Percentiles rank a stretch among this genome's conserved stretches.
These are phyloP conservation scores for Solanum sitiens DNA, from an alignment of 257 asterid species.

Conservation along the genomic window DNA sequence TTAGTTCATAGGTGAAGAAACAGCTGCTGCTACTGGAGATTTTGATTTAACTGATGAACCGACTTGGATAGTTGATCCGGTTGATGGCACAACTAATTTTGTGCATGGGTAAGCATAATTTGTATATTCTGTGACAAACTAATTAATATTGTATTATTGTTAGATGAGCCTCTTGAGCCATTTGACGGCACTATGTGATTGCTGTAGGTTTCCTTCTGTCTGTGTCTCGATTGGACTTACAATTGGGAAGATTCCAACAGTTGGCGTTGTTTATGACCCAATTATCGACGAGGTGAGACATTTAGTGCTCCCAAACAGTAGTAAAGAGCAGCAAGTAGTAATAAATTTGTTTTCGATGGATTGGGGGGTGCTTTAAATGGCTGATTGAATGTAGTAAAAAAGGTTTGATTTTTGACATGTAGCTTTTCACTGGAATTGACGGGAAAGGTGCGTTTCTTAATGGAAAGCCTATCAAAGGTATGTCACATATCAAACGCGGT, in stretches of 20 bases:
- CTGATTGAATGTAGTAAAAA: background rate
- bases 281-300: slow-evolving; percentile 66
- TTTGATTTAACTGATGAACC: slow-evolving; percentile 79
- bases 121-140: background rate
- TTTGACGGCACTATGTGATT: slow-evolving; percentile 1
- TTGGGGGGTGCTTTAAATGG: background rate
- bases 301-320: background rate
- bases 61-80: slow-evolving; percentile 96
- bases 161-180: background rate
- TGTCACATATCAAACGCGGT: background rate
- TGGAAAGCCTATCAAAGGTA: slow-evolving; percentile 64
- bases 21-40: slow-evolving; percentile 69
- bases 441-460: slow-evolving; percentile 76
- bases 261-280: slow-evolving; percentile 83
- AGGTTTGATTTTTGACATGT: slow-evolving; percentile 17
- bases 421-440: slow-evolving; percentile 65
- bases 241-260: slow-evolving; percentile 52
- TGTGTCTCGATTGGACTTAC: slow-evolving; percentile 89
- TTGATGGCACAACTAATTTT: slow-evolving; percentile 95
- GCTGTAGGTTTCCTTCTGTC: slow-evolving; percentile 66
- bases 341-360: too few relatives aligned
- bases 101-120: slow-evolving; percentile 67
- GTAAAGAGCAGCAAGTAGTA: background rate
- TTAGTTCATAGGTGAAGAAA: slow-evolving; percentile 96
- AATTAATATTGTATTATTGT: background rate